phyloP scores from a whole-genome alignment of 2,329 filamentous ascomycete species.

The Blastomyces gilchristii region DNA sequence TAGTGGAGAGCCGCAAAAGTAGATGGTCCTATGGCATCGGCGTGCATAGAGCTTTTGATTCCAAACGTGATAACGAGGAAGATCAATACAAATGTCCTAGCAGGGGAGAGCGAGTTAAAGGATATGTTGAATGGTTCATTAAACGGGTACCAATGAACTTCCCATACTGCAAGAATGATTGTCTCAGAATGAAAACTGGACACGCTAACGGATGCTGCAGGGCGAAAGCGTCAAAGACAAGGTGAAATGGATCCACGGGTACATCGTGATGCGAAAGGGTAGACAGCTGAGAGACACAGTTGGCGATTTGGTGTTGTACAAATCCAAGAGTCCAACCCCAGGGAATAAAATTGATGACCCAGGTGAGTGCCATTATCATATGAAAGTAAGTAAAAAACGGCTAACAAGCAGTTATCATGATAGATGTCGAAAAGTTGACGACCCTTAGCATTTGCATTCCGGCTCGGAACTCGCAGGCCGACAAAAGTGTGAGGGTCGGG shows the following conservation, averaged over 20 bases:
- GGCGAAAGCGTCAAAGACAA: constrained; percentile 1
- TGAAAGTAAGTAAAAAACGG: background rate
- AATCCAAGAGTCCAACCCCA: constrained; percentile 2
- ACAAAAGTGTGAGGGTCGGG: background rate
- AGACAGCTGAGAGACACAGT: background rate
- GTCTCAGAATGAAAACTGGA: background rate
- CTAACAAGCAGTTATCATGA: background rate
- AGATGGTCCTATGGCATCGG: constrained; percentile 12
- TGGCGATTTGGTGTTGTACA: constrained; percentile 8
- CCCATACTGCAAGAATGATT: background rate
- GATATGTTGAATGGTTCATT: constrained; percentile 11
- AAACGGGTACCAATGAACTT: constrained; percentile 8
- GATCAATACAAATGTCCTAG: constrained; percentile 11
- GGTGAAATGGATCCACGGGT: constrained; percentile 12
- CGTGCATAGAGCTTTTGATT: constrained; percentile 12
- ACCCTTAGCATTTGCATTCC: constrained; percentile 2
- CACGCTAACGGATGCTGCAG: background rate
- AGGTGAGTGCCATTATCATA: background rate
- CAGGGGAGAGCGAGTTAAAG: constrained; percentile 5
- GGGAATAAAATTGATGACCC: background rate
- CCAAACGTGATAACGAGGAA: constrained; percentile 9
- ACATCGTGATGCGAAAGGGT: constrained; percentile 3
- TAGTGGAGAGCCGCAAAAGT: constrained; percentile 8
- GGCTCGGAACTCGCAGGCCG: background rate
- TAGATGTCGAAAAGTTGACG: constrained; percentile 5